A percentile compares a stretch with the other conserved stretches of the same genome.
Evolutionary conservation across 768 basidiomycete species (phyloP).

Genomic region (Leccinellum luteum): DNA sequence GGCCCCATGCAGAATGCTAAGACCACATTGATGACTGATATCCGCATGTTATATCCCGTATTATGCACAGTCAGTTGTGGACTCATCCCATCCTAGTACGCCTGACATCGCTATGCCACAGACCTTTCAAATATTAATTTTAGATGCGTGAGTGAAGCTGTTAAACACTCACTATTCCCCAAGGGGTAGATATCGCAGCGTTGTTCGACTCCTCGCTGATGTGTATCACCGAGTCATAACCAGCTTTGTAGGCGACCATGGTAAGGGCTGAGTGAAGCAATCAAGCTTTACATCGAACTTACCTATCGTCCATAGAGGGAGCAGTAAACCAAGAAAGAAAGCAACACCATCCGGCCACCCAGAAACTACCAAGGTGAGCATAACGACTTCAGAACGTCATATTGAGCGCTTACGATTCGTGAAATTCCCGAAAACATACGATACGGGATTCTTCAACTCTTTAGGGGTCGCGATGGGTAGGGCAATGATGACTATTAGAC

Average conservation of each 20-base stretch:
- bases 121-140: constrained; percentile 11
- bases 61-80: background rate
- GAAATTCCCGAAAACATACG: constrained; percentile 60
- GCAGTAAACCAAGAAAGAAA: constrained; percentile 45
- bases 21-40: constrained; percentile 44
- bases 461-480: constrained; percentile 59
- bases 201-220: constrained; percentile 55
- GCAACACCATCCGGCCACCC: constrained; percentile 45
- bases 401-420: constrained; percentile 43
- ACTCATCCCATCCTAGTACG: constrained; percentile 43
- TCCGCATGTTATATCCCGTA: constrained; percentile 11
- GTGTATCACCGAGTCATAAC: constrained; percentile 42
- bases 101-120: constrained; percentile 42
- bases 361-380: constrained; percentile 24
- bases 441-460: constrained; percentile 56
- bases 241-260: constrained; percentile 19
- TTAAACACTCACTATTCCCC: constrained; percentile 45
- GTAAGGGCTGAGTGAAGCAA: constrained; percentile 30
- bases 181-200: constrained; percentile 51
- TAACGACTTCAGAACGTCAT: background rate
- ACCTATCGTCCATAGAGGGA: constrained; percentile 47
- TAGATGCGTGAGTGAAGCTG: background rate
- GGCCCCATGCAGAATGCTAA: constrained; percentile 58
- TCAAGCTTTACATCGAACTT: background rate
- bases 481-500: constrained; percentile 44